Evolutionary conservation across 2,329 filamentous ascomycete species (phyloP), one percentile per base, ranked within the genome.

Genomic region (Didymella pinodella): DNA sequence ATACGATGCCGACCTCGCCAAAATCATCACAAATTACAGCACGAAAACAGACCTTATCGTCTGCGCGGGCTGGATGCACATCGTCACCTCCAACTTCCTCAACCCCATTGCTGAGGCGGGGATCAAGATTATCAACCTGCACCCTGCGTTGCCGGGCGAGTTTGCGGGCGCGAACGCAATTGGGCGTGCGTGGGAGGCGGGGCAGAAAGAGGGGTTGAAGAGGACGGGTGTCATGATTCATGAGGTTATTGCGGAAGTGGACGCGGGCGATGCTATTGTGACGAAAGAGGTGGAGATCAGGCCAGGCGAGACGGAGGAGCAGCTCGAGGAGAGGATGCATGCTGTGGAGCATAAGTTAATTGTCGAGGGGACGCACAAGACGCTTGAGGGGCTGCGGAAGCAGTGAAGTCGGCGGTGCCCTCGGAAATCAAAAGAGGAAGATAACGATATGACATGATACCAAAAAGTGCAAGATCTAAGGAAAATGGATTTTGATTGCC

Each of bases 181-280:
- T 67, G 86, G 90, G 68, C 83, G 91, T 25, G 92, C 93, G 3
- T 92, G 87, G 77, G 83, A 86, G 46, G 92, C 91, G 57, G 93
- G 90, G 73, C 77, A 88, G 72, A 85, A 84, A 63, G 84, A 92
- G 10, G 85, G 88, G 68, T 84, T 90, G 65, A 84, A 84, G 64
- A 84, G 83, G 64, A 93, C 86, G 0, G 93, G 93, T 0, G 88
- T 96, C 53, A 97, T 96, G 93, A 87, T 92, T 16, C 93, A 97
- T 79, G 89, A 93, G 77, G 92, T 96, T 16, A 82, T 83, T 68
- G 73, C 73, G 8, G 87, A 94, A 75, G 92, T 97, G 54, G 93
- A 97, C 79, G 85, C 89, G 70, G 93, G 93, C 2, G 82, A 85
- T 63, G 88, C 91, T 10, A 89, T 96, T 67, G 71, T 93, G 61